Evolutionary conservation across 2,329 filamentous ascomycete genomes (phyloP).

Genomic region (Penicillium sp.): DNA sequence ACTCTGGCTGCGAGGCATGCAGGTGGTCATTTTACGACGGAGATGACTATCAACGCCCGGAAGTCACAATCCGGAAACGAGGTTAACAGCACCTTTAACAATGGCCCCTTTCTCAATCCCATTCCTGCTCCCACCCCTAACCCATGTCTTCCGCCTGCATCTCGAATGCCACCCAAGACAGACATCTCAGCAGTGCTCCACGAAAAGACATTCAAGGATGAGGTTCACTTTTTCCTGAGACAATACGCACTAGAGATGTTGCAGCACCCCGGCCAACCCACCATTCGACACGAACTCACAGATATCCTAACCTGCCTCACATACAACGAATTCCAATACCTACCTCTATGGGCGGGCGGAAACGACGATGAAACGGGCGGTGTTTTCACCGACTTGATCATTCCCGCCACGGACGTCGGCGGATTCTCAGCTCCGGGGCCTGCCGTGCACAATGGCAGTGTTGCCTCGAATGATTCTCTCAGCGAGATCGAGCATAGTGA

Average conservation of each 20-base stretch:
- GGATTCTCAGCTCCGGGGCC: constrained; percentile 40
- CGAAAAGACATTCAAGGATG: constrained; percentile 11
- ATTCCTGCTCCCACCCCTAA: neutral
- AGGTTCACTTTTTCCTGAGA: constrained; percentile 19
- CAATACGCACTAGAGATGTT: constrained; percentile 20
- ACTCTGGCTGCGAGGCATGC: neutral
- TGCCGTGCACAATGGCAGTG: constrained; percentile 29
- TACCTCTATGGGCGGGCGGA: constrained; percentile 65
- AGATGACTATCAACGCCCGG: neutral
- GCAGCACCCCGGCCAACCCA: neutral
- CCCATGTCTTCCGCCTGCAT: neutral
- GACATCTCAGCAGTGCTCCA: neutral
- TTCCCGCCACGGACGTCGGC: constrained; percentile 32
- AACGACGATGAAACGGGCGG: constrained; percentile 52
- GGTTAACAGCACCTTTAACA: neutral
- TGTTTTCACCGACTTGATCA: constrained; percentile 43
- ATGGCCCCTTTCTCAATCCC: neutral
- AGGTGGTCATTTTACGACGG: neutral
- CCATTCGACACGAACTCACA: constrained; percentile 24
- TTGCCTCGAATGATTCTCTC: constrained; percentile 25
- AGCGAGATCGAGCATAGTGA: constrained; percentile 27
- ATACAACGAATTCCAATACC: constrained; percentile 58
- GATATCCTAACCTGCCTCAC: constrained; percentile 52
- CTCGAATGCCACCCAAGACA: neutral
- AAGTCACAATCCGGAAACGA: neutral